These are phyloP conservation scores for Oryza glumipatula DNA, from an alignment of 176 grass and related monocot genomes.

Conservation along the genomic window DNA sequence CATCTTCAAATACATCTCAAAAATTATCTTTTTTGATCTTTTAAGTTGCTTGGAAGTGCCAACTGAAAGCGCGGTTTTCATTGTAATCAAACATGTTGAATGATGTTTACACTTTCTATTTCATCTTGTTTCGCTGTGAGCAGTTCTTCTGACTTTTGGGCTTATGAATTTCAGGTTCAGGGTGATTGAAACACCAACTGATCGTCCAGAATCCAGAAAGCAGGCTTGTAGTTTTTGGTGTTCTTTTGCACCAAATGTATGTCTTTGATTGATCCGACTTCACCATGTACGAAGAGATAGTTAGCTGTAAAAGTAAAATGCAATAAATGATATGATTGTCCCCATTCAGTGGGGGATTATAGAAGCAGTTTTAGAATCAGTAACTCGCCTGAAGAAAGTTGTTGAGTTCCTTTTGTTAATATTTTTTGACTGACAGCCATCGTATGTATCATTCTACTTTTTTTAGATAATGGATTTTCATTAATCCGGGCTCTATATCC, in stretches of 20 bases:
- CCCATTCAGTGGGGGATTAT: neutral
- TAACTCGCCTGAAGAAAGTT: neutral
- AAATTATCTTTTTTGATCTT: too few species aligned
- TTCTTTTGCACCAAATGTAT: slow-evolving; percentile 12
- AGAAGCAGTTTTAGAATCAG: slow-evolving; percentile 31
- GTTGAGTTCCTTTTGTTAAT: neutral
- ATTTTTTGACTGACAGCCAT: neutral
- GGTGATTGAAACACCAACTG: slow-evolving; percentile 19
- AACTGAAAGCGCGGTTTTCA: neutral
- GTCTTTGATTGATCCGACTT: slow-evolving; percentile 17
- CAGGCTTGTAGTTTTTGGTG: neutral
- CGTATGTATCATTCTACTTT: neutral
- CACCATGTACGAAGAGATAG: slow-evolving; percentile 25
- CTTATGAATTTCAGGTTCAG: slow-evolving; percentile 40
- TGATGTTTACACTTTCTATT: neutral
- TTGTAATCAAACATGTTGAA: neutral
- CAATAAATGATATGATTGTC: slow-evolving; percentile 1
- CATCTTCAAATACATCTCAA: neutral
- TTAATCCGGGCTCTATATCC: too few species aligned
- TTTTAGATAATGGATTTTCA: too few species aligned
- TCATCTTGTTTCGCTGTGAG: neutral
- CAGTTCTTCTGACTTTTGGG: slow-evolving; percentile 18
- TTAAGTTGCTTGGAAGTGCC: neutral
- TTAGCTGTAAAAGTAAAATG: slow-evolving; percentile 24
- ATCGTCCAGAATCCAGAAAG: slow-evolving; percentile 2